Conservation (phyloP, 2,329 filamentous ascomycete genomes). For the Xylariaceae sp. region DNA sequence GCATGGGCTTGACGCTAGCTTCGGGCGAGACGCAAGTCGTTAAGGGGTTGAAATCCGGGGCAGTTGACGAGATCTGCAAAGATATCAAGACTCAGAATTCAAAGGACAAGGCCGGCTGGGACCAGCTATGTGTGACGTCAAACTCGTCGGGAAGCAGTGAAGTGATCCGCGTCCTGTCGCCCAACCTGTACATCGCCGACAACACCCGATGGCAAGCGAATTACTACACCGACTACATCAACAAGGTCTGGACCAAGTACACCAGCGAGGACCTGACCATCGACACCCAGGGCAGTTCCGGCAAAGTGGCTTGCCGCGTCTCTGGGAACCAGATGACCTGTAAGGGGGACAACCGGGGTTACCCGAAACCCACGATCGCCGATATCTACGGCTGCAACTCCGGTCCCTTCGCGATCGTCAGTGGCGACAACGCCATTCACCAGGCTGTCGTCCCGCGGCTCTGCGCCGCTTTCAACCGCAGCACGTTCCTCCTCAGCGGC, state of each 20-base stretch:
- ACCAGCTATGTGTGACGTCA: constrained; percentile 39
- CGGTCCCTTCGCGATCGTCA: constrained; percentile 42
- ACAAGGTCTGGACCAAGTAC: constrained; percentile 46
- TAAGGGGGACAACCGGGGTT: constrained; percentile 40
- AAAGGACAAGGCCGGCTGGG: constrained; percentile 42
- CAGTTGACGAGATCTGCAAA: constrained; percentile 40
- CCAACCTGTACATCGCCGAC: constrained; percentile 39
- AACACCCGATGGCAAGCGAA: constrained; percentile 35
- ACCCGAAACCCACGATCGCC: constrained; percentile 39
- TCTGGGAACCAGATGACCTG: constrained; percentile 37
- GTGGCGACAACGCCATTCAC: constrained; percentile 39
- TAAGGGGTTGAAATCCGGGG: constrained; percentile 37
- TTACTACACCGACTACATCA: constrained; percentile 45
- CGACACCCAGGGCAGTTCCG: constrained; percentile 40
- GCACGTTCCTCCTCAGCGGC: constrained; percentile 43
- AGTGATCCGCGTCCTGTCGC: constrained; percentile 43
- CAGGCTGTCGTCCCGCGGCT: constrained; percentile 44
- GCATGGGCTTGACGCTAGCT: constrained; percentile 42
- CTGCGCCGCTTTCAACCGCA: constrained; percentile 49
- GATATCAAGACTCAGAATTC: constrained; percentile 37
- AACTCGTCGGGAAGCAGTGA: constrained; percentile 27
- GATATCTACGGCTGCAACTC: constrained; percentile 52
- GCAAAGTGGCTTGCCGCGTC: constrained; percentile 40
- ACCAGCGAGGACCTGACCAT: constrained; percentile 37
- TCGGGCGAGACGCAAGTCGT: constrained; percentile 38